These are phyloP conservation scores for Carpinus viminea DNA, from an alignment of 306 rosid species.

Conservation along the genomic window DNA sequence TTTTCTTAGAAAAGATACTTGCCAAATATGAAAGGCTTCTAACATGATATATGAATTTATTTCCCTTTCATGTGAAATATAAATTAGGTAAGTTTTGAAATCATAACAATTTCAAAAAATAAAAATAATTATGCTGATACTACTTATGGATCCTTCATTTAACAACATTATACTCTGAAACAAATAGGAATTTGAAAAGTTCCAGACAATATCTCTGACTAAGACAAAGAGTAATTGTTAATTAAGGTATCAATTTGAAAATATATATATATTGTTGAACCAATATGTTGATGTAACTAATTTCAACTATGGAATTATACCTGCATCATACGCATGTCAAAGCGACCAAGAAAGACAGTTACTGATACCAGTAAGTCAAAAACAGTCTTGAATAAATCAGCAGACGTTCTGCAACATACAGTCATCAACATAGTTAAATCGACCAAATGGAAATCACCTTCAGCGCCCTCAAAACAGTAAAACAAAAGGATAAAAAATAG, in stretches of 20 bases:
- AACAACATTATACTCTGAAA: neutral
- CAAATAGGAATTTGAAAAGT: neutral
- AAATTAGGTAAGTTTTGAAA: neutral
- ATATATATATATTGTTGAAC: neutral
- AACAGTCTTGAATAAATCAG: conserved; percentile 97
- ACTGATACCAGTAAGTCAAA: conserved; percentile 96
- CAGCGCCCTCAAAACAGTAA: neutral
- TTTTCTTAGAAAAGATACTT: too few relatives aligned
- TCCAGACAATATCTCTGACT: neutral
- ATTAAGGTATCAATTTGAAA: neutral
- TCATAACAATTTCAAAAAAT: neutral
- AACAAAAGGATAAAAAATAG: conserved; percentile 12
- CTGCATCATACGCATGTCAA: conserved; percentile 99
- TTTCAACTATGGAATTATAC: conserved; percentile 38
- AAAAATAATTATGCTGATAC: neutral
- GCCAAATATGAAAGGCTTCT: neutral
- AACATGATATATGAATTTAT: neutral
- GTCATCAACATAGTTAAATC: conserved; percentile 27
- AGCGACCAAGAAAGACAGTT: conserved; percentile 97
- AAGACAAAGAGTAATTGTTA: neutral
- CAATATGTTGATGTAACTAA: conserved; percentile 3
- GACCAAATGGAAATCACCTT: conserved; percentile 28
- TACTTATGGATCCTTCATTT: neutral
- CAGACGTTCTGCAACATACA: conserved; percentile 83
- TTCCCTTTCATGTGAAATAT: neutral